Base-by-base conservation (phyloP, 1,284 basidiomycete species). In the Peniophora sp. region DNA sequence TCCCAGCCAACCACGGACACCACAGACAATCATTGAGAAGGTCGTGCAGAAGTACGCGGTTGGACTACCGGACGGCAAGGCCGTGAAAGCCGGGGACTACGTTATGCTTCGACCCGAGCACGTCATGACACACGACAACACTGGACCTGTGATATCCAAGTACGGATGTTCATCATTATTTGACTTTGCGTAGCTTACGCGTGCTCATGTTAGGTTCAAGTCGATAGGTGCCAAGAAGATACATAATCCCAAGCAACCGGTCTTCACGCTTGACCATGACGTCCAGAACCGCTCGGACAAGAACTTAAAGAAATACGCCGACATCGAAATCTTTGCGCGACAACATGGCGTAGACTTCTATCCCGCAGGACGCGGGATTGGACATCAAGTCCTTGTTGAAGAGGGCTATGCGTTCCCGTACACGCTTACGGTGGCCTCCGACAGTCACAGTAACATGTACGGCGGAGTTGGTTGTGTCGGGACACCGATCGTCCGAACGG, bases 391-490 rank as follows among this genome's bases (percentile, higher is more conserved):
- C 51, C 83, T 97, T 52, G 85, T 97, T 18, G 94, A 97, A 68
- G 94, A 97, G 65, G 94, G 94, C 1, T 97, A 97, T 63, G 93
- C 94, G 0, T 97, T 95, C 68, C 94, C 94, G 0, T 76, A 94
- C 58, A 92, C 91, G 32, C 81, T 97, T 59, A 93, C 92, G 9
- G 92, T 97, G 41, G 96, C 96, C 3, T 94, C 90, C 60, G 96
- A 99, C 70, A 93, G 89, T 63, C 96, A 99, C 68, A 93, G 88
- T 59, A 99, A 99, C 68, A 97, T 97, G 90, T 99, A 99, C 63
- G 96, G 96, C 24, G 96, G 96, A 48, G 91, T 99, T 1, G 96
- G 94, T 2, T 97, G 95, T 61, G 82, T 99, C 5, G 96, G 96
- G 8, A 99, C 96, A 0, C 94, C 96, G 1, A 97, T 99, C 58